Conservation (phyloP, 2,329 filamentous ascomycete genomes). For the Cercospora zeae-maydis region DNA sequence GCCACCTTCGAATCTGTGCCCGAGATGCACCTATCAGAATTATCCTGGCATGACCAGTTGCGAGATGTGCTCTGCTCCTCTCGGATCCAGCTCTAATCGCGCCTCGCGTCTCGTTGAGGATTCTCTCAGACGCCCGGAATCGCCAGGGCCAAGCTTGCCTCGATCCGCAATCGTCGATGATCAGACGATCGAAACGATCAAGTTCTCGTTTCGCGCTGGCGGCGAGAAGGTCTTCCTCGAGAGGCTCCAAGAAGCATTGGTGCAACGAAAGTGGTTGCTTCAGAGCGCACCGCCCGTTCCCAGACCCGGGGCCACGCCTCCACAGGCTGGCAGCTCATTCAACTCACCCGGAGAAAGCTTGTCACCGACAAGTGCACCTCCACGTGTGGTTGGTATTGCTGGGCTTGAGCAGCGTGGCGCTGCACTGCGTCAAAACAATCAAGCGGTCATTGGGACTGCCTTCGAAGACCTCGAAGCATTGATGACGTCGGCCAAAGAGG, state of each 20-base stretch:
- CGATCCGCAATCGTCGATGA: constrained; percentile 45
- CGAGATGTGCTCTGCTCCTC: constrained; percentile 82
- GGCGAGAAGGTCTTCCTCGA: constrained; percentile 90
- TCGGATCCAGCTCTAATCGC: constrained; percentile 50
- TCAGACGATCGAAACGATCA: constrained; percentile 71
- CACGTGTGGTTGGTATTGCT: constrained; percentile 79
- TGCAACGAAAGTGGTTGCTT: constrained; percentile 92
- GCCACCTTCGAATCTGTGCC: constrained; percentile 52
- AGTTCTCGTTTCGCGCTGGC: constrained; percentile 84
- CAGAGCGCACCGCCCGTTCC: constrained; percentile 86
- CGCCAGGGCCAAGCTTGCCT: constrained; percentile 68
- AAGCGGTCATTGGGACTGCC: constrained; percentile 84
- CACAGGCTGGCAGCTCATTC: constrained; percentile 42
- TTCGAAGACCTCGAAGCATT: constrained; percentile 95
- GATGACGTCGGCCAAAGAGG: constrained; percentile 96
- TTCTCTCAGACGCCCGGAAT: constrained; percentile 57
- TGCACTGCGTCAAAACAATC: constrained; percentile 86
- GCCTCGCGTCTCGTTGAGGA: constrained; percentile 37
- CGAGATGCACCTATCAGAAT: constrained; percentile 89
- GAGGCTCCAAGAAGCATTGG: constrained; percentile 77
- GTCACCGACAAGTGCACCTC: constrained; percentile 29
- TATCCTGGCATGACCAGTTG: constrained; percentile 81
- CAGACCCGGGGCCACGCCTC: constrained; percentile 46
- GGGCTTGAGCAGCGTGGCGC: constrained; percentile 82
- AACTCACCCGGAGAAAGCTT: constrained; percentile 38